These are phyloP conservation scores for Raffaelea ambrosiae DNA, from an alignment of 2,329 filamentous ascomycete species.

Conservation along the genomic window DNA sequence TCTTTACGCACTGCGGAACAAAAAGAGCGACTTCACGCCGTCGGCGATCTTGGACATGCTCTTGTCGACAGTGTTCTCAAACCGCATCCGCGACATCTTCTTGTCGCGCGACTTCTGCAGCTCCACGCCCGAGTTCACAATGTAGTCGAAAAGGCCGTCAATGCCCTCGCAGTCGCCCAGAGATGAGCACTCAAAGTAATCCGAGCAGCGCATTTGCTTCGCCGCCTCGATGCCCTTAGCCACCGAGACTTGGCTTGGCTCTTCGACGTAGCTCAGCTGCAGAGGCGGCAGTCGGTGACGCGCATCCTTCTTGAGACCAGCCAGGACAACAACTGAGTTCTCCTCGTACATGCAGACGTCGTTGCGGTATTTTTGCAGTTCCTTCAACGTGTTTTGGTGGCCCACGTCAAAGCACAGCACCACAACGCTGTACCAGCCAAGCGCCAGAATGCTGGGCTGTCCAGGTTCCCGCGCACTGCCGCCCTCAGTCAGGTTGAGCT, in stretches of 20 bases:
- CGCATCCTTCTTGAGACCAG: conserved; percentile 14
- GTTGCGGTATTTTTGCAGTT: conserved; percentile 12
- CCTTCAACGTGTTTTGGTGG: conserved; percentile 5
- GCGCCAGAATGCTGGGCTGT: conserved; percentile 10
- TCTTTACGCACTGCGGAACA: conserved; percentile 2
- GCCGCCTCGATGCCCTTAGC: conserved; percentile 6
- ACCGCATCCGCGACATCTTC: conserved; percentile 10
- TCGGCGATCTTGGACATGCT: conserved; percentile 11
- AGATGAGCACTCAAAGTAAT: conserved; percentile 16
- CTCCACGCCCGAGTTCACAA: conserved; percentile 10
- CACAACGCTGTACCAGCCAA: conserved; percentile 15
- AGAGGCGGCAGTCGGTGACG: conserved; percentile 12
- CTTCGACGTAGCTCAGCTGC: conserved; percentile 12
- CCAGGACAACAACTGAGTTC: conserved; percentile 13
- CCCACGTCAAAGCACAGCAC: conserved; percentile 14
- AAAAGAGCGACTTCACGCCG: conserved; percentile 10
- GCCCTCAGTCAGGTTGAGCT: conserved; percentile 11
- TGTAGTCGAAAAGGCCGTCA: conserved; percentile 11
- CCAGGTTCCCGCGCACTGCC: conserved; percentile 8
- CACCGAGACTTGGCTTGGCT: conserved; percentile 8
- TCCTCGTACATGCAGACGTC: conserved; percentile 14
- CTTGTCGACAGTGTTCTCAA: conserved; percentile 13
- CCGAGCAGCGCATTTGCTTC: conserved; percentile 4
- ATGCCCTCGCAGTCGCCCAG: conserved; percentile 10
- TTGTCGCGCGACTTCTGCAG: conserved; percentile 9